Conservation (phyloP, 176 grass and related monocot species). For the Zea mays region Zm-B73-REFERENCE-NAM-5.0 NC_050104.1:26648001-26648500, state of each 20-base stretch:
- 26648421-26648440: not conserved
- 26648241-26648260: not conserved
- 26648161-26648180: slow-evolving; percentile 89
- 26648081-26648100: slow-evolving; percentile 39
- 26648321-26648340: slow-evolving; percentile 73
- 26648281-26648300: slow-evolving; percentile 33
- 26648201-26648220: not conserved
- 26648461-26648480: too few relatives aligned
- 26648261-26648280: not conserved
- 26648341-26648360: slow-evolving; percentile 74
- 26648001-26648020: not conserved
- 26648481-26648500: too few relatives aligned
- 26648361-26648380: slow-evolving; percentile 84
- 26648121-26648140: slow-evolving; percentile 92
- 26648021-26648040: not conserved
- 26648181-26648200: slow-evolving; percentile 84
- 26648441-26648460: too few relatives aligned
- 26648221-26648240: not conserved
- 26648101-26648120: slow-evolving; percentile 91
- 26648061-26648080: not conserved
- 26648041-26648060: not conserved
- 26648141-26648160: slow-evolving; percentile 86
- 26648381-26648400: slow-evolving; percentile 76
- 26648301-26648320: slow-evolving; percentile 82
- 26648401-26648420: slow-evolving; percentile 14